A percentile compares a stretch with the other conserved stretches of the same genome.
Conservation (phyloP, 2,329 filamentous ascomycete genomes). For the Diaporthe vexans region DNA sequence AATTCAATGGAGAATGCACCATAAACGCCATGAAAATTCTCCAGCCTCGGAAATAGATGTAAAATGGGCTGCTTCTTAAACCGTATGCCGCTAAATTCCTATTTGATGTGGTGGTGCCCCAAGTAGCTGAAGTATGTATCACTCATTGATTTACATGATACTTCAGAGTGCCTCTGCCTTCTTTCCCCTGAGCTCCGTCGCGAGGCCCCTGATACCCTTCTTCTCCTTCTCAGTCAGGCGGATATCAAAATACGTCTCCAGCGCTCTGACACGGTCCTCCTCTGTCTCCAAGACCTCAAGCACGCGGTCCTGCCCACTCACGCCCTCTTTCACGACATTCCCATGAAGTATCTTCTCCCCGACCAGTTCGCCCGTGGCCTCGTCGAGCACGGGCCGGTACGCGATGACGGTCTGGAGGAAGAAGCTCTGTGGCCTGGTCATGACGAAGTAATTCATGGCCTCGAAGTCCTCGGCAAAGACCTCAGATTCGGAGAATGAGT, state of each 20-base stretch:
- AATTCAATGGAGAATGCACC: too few species aligned
- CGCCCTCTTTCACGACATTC: constrained; percentile 59
- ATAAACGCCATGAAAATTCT: background rate
- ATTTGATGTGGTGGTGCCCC: too few species aligned
- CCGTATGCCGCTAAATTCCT: background rate
- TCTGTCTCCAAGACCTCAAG: constrained; percentile 61
- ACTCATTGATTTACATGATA: background rate
- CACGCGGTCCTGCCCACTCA: constrained; percentile 55
- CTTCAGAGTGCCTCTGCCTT: background rate
- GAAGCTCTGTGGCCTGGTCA: constrained; percentile 52
- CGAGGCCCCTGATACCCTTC: constrained; percentile 60
- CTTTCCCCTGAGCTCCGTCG: constrained; percentile 45
- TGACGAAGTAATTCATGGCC: constrained; percentile 59
- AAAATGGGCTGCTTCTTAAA: background rate
- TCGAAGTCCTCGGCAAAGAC: constrained; percentile 62
- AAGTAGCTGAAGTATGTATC: background rate
- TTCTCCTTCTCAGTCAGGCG: constrained; percentile 61
- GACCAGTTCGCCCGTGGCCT: constrained; percentile 38
- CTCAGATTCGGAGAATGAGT: constrained; percentile 66
- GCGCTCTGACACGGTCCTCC: constrained; percentile 60
- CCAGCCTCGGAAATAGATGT: background rate
- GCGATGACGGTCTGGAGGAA: constrained; percentile 56
- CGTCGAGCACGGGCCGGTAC: constrained; percentile 49
- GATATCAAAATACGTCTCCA: constrained; percentile 66
- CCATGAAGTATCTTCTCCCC: constrained; percentile 61